Base-by-base conservation (phyloP, 805 yeast genomes). In the Wickerhamiella hasegawae region DNA sequence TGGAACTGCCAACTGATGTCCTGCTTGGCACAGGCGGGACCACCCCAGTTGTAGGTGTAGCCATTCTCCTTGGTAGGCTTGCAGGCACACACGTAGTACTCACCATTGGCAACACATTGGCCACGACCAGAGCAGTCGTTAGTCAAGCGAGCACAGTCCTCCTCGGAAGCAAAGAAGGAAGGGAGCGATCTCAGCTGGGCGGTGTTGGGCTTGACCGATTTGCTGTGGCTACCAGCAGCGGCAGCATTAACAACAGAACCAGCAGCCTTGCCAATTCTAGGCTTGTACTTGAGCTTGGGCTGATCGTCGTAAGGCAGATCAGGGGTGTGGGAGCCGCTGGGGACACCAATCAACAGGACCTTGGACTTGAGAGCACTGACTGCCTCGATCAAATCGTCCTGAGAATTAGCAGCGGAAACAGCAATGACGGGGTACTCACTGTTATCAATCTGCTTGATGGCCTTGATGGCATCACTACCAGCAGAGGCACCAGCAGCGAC, bases 1-100 rank as follows among this genome's bases (percentile, higher is more conserved):
- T 78, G 71, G 45, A 78, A 73, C 54, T 73, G 72, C 3, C 69
- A 63, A 31, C 78, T 66, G 40, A 77, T 65, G 47, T 80, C 85
- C 46, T 63, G 64, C 65, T 77, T 78, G 47, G 68, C 62, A 54
- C 90, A 79, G 41, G 71, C 69, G 39, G 40, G 41, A 15, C 66
- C 66, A 12, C 60, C 65, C 59, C 62, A 61, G 42, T 45, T 40
- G 28, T 31, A 33, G 12, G 50, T 47, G 41, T 40, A 38, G 4
- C 37, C 34, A 18, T 57, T 52, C 38, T 43, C 47, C 26, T 43
- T 36, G 36, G 57, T 51, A 17, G 45, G 43, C 34, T 34, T 37
- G 47, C 66, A 61, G 25, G 46, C 47, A 49, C 66, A 60, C 20
- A 45, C 41, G 40, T 38, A 59, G 33, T 32, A 35, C 28, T 45